Conservation (phyloP, 2,329 filamentous ascomycete genomes). For the Akanthomyces lecanii region DNA sequence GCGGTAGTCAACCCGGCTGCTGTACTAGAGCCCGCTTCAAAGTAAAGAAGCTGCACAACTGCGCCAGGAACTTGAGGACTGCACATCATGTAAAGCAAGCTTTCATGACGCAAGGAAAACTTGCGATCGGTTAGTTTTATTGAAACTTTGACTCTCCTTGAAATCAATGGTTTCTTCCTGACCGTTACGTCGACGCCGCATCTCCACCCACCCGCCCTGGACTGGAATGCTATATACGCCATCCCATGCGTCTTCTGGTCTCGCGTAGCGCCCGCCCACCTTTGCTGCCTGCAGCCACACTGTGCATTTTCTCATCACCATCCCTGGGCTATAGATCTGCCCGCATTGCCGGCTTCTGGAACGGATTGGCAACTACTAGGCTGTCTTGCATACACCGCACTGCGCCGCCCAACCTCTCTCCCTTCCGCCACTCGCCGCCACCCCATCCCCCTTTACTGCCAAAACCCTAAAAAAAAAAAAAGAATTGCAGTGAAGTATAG, state of each 20-base stretch:
- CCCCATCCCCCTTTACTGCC: neutral
- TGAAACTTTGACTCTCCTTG: neutral
- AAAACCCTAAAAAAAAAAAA: neutral
- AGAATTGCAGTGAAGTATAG: neutral
- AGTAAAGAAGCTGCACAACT: too few relatives aligned
- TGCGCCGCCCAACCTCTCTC: neutral
- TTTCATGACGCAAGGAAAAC: too few relatives aligned
- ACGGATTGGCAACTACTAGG: constrained; percentile 4
- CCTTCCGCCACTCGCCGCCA: neutral
- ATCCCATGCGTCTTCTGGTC: neutral
- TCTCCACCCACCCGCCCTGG: neutral
- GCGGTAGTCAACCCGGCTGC: too few relatives aligned
- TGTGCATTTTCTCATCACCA: neutral
- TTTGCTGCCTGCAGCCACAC: neutral
- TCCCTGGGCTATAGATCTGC: neutral
- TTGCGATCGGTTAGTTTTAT: neutral
- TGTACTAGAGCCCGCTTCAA: neutral
- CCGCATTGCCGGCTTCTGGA: neutral
- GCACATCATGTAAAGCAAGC: too few relatives aligned
- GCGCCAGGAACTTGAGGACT: too few relatives aligned
- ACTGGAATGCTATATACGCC: neutral
- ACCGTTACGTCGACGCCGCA: neutral
- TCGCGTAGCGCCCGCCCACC: neutral
- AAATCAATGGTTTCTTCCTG: neutral
- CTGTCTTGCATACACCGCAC: neutral